These are phyloP conservation scores for Globisporangium polare DNA, from an alignment of 352 stramenopile genomes.

Conservation along the genomic window DNA sequence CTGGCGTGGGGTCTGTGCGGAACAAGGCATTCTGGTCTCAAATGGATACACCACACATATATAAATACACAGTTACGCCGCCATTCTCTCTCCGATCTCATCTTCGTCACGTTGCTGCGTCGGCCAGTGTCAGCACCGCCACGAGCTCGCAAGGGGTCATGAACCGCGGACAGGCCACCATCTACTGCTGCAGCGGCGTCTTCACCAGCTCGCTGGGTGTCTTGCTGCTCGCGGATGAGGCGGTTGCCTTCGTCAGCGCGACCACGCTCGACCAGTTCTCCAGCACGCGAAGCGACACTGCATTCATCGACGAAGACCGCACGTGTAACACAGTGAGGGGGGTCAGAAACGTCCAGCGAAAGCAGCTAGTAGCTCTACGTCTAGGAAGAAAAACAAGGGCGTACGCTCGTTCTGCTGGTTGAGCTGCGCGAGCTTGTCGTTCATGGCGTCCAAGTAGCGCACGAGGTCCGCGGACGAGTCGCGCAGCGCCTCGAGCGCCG, in stretches of 20 bases:
- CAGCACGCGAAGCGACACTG: conserved; percentile 72
- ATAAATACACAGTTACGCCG: conserved; percentile 5
- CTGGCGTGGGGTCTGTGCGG: background rate
- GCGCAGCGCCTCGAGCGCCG: conserved; percentile 70
- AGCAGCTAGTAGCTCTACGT: background rate
- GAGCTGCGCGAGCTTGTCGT: conserved; percentile 66
- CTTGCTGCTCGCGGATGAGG: conserved; percentile 23
- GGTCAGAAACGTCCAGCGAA: conserved; percentile 1
- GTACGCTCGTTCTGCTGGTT: conserved; percentile 82
- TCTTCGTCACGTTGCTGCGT: background rate
- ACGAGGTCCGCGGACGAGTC: conserved; percentile 76
- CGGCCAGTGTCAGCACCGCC: too few relatives aligned
- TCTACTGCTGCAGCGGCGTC: conserved; percentile 32
- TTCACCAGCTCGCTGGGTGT: conserved; percentile 53
- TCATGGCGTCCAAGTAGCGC: conserved; percentile 69
- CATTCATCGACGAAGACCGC: background rate
- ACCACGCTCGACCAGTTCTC: conserved; percentile 85
- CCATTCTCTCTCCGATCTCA: background rate
- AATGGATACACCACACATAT: background rate
- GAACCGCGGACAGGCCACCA: background rate
- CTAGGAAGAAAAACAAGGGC: conserved; percentile 13
- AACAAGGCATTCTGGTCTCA: conserved; percentile 7
- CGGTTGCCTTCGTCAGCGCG: conserved; percentile 57
- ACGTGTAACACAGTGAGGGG: background rate
- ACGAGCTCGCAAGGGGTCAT: too few relatives aligned